Base-by-base conservation (phyloP, 2,329 filamentous ascomycete species). In the Iodosphaeria phyllophila region DNA sequence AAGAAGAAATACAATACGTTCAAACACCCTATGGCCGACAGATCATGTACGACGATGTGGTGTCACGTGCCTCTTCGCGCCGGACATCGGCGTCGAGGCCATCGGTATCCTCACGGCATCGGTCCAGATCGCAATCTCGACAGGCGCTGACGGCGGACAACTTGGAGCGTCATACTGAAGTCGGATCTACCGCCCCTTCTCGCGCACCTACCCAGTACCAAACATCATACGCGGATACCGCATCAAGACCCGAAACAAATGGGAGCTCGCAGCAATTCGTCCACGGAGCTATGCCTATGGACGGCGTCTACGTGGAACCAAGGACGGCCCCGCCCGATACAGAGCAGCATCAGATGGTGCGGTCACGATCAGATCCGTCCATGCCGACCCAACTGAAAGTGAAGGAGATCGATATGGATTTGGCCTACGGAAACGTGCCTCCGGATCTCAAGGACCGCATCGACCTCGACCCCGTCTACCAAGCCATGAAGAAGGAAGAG, bases 381-480 rank as follows among this genome's bases (percentile, higher is more conserved):
- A 33, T 56, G 12, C 37, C 38, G 14, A 30, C 33, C 30, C 35
- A 35, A 23, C 37, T 37, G 32, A 39, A 38, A 30, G 35, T 40
- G 22, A 56, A 62, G 36, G 57, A 71, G 28, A 72, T 92, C 37
- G 86, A 93, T 42, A 83, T 92, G 78, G 64, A 92, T 43, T 60
- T 95, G 6, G 86, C 86, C 6, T 95, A 93, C 40, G 86, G 86
- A 30, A 73, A 79, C 26, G 58, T 89, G 0, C 78, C 77, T 1
- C 70, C 78, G 28, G 67, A 83, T 38, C 50, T 80, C 50, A 44
- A 30, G 5, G 40, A 44, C 13, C 36, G 41, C 8, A 41, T 47
- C 1, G 47, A 52, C 25, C 43, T 52, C 19, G 42, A 45, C 15
- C 51, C 51, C 13, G 42, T 33, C 39, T 52, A 64, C 20, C 59